Evolutionary conservation across 2,329 filamentous ascomycete genomes (phyloP), one percentile per base, ranked within the genome.

Genomic region (Cytospora mali): DNA sequence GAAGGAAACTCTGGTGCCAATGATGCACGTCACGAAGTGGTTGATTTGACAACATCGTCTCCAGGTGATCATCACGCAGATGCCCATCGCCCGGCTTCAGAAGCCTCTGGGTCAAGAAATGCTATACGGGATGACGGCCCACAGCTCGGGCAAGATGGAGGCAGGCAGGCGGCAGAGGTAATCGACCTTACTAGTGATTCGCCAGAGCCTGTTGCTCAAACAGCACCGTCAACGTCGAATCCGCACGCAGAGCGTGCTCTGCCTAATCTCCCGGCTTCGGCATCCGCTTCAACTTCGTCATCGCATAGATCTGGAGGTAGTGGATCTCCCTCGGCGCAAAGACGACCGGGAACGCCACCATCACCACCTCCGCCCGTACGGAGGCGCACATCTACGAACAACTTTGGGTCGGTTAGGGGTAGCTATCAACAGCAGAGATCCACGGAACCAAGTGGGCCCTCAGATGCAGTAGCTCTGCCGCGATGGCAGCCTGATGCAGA

Each of bases 401-500:
- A 55, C 14, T 57, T 51, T 46, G 56, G 48, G 2, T 25, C 48
- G 16, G 50, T 51, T 2, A 58, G 55, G 52, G 52, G 39, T 13
- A 31, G 6, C 52, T 39, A 31, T 18, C 56, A 31, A 49, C 54
- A 61, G n/a, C 55, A 55, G 13, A 63, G 63, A 29, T 48, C 54
- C 13, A 55, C 53, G 10, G 49, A 55, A 25, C 29, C 56, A 49
- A 56, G 66, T 21, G 58, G 65, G 46, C 63, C 67, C 9, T 66
- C 73, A 68, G 80, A 83, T 23, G 77, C 90, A 66, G 76, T 90
- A 66, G 76, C 83, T 21, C 76, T 93, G 48, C 93, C 93, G 1
- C 81, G 82, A 62, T 98, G 94, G 94, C 93, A 97, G 77, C 90
- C 93, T 4, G 94, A 98, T 75, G 81, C 84, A 4, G 92, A 96